Conservation (phyloP, 2,329 filamentous ascomycete genomes). For the Atkinsonella hypoxylon region DNA sequence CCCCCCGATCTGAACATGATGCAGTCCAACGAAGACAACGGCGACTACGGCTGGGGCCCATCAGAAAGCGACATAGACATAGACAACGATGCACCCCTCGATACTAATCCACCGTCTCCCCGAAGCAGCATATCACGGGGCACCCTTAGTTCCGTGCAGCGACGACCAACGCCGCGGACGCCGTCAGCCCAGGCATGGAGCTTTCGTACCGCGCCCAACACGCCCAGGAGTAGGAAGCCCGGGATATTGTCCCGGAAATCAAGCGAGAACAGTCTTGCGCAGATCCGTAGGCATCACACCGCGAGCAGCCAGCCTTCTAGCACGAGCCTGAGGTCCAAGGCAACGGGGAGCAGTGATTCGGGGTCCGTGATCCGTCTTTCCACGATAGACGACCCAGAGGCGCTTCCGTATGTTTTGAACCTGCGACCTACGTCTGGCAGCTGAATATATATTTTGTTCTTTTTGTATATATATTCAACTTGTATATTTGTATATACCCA, state of each 20-base stretch:
- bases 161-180: conserved; percentile 19
- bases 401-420: conserved; percentile 26
- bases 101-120: conserved; percentile 29
- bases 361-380: conserved; percentile 38
- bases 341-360: conserved; percentile 22
- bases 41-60: conserved; percentile 11
- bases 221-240: conserved; percentile 32
- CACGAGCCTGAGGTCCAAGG: conserved; percentile 26
- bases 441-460: background rate
- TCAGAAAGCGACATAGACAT: conserved; percentile 26
- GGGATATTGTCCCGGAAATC: conserved; percentile 24
- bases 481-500: background rate
- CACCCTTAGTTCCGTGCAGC: conserved; percentile 19
- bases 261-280: conserved; percentile 29
- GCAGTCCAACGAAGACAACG: background rate
- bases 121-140: conserved; percentile 20
- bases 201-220: conserved; percentile 43
- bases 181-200: conserved; percentile 32
- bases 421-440: conserved; percentile 17
- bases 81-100: conserved; percentile 33
- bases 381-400: conserved; percentile 20
- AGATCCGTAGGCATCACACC: conserved; percentile 28
- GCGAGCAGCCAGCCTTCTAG: conserved; percentile 26
- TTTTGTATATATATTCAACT: background rate
- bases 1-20: conserved; percentile 35